These are phyloP conservation scores for Fusarium palustre DNA, from an alignment of 2,329 filamentous ascomycete genomes.

Conservation along the genomic window DNA sequence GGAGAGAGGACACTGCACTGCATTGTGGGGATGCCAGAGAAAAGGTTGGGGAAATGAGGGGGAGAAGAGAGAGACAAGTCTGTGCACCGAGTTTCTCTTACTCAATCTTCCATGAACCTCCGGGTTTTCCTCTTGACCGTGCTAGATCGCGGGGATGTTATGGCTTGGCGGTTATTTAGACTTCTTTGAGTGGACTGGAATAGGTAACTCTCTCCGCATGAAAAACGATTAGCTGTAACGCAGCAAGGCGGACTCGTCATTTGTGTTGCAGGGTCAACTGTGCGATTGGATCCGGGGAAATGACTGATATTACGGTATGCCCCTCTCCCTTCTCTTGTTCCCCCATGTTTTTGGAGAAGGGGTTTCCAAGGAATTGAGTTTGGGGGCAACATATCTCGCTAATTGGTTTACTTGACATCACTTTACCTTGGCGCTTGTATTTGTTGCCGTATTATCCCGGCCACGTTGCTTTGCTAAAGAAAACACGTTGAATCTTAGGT, in stretches of 20 bases:
- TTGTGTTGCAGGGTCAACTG: not conserved
- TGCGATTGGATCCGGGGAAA: slow-evolving; percentile 20
- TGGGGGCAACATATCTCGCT: slow-evolving; percentile 4
- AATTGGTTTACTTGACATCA: slow-evolving; percentile 20
- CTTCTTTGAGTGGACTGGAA: not conserved
- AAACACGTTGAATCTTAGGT: not conserved
- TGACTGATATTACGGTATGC: slow-evolving; percentile 18
- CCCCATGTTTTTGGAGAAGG: slow-evolving; percentile 15
- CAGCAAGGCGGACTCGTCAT: not conserved
- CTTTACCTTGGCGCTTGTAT: slow-evolving; percentile 12
- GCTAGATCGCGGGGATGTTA: slow-evolving; percentile 19
- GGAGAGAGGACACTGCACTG: slow-evolving; percentile 17
- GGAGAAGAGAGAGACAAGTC: not conserved
- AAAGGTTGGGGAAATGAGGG: slow-evolving; percentile 37
- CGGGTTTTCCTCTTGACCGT: slow-evolving; percentile 30
- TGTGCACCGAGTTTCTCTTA: slow-evolving; percentile 11
- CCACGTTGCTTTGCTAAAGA: too few relatives aligned
- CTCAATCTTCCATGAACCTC: slow-evolving; percentile 17
- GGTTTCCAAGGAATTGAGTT: slow-evolving; percentile 8
- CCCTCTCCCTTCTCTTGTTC: slow-evolving; percentile 1
- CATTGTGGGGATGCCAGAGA: slow-evolving; percentile 21
- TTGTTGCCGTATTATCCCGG: slow-evolving; percentile 9
- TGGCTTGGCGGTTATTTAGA: slow-evolving; percentile 20
- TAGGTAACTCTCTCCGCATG: slow-evolving; percentile 1
- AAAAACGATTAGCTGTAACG: not conserved